Conservation (phyloP, 139 green algal species). For the Chlorella sp. region DNA sequence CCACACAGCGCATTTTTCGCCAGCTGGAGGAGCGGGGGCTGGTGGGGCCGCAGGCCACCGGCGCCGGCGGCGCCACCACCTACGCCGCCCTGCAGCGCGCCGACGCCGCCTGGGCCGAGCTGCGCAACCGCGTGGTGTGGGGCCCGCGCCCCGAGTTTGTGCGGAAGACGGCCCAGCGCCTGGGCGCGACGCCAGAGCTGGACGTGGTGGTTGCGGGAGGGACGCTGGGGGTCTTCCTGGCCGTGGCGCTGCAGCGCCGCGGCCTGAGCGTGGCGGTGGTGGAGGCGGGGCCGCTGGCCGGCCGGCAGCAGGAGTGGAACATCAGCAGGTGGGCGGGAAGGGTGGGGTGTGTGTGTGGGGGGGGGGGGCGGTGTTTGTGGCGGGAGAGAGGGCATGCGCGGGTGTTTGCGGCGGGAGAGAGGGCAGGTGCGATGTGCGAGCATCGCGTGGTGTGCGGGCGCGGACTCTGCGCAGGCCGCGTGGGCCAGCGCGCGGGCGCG, state of each 20-base stretch:
- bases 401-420: not conserved
- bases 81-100: constrained; percentile 66
- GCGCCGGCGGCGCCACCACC: constrained; percentile 76
- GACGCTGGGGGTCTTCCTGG: constrained; percentile 89
- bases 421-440: not conserved
- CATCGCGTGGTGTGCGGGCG: too few species aligned
- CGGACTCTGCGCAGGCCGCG: too few species aligned
- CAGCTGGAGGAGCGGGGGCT: constrained; percentile 19
- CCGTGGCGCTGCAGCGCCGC: constrained; percentile 65
- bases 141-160: constrained; percentile 67
- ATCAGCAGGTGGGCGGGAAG: constrained; percentile 69
- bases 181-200: constrained; percentile 25
- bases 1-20: constrained; percentile 20
- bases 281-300: constrained; percentile 80
- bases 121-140: constrained; percentile 49
- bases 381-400: not conserved
- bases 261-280: constrained; percentile 84
- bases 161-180: not conserved
- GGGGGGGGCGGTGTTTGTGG: not conserved
- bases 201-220: constrained; percentile 85
- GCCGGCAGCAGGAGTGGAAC: constrained; percentile 89
- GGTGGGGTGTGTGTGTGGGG: constrained; percentile 51
- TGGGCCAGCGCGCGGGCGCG: too few species aligned
- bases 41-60: constrained; percentile 33
- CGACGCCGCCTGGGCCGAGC: constrained; percentile 68